Evolutionary conservation across 139 green algal genomes (phyloP).

Genomic region (Chlorella ohadii): DNA sequence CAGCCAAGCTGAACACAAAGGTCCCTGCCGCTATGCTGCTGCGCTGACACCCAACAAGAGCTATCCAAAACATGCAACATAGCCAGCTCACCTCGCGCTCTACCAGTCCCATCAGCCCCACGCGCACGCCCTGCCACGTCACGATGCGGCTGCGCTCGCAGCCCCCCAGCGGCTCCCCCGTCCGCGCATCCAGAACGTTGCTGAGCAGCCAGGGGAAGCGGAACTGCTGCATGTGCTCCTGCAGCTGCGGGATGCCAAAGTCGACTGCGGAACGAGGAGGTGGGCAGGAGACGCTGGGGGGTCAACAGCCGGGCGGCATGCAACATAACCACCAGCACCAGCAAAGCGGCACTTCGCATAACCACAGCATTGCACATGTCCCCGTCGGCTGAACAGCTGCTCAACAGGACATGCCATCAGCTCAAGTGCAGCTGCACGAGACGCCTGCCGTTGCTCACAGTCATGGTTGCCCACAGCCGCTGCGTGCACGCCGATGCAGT

Average conservation of each 20-base stretch:
- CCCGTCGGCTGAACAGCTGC: no score
- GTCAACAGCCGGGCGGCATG: no score
- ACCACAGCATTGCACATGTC: no score
- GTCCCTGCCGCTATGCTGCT: background rate
- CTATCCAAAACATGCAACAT: background rate
- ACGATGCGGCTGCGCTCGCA: conserved; percentile 32
- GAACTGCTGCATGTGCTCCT: conserved; percentile 59
- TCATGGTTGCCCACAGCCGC: conserved; percentile 36
- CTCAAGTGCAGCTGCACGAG: no score
- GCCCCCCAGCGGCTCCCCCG: conserved; percentile 54
- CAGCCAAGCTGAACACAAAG: no score
- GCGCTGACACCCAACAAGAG: no score
- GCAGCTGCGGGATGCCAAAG: conserved; percentile 55
- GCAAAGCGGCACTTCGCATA: no score
- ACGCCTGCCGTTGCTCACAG: conserved; percentile 8
- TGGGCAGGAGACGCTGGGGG: background rate
- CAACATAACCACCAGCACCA: no score
- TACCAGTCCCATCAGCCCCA: conserved; percentile 81
- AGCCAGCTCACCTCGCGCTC: conserved; percentile 66
- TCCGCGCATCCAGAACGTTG: conserved; percentile 75
- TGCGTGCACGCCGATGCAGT: conserved; percentile 64
- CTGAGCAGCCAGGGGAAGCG: conserved; percentile 85
- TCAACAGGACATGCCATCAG: background rate
- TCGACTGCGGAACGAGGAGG: conserved; percentile 35
- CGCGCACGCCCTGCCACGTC: conserved; percentile 48